Conservation (phyloP, 1,284 basidiomycete species). For the Ganoderma multipileum region DNA sequence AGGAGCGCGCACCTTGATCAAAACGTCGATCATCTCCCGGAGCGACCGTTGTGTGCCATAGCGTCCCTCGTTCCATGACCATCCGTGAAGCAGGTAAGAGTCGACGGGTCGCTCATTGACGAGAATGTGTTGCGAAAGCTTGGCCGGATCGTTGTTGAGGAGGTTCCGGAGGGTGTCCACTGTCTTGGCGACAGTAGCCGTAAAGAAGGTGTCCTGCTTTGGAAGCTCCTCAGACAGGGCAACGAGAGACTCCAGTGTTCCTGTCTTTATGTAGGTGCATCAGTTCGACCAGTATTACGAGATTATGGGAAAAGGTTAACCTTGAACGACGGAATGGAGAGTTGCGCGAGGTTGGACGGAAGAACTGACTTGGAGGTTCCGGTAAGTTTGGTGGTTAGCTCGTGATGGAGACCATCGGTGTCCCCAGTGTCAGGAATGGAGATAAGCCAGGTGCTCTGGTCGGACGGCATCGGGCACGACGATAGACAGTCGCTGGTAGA, state of each 20-base stretch:
- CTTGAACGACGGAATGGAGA: slow-evolving; percentile 82
- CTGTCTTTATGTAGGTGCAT: slow-evolving; percentile 65
- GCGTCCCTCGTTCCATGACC: slow-evolving; percentile 91
- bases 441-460: slow-evolving; percentile 86
- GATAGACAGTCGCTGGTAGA: slow-evolving; percentile 5
- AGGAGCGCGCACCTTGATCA: slow-evolving; percentile 71
- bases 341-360: slow-evolving; percentile 56
- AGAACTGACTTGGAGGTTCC: slow-evolving; percentile 62
- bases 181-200: slow-evolving; percentile 87
- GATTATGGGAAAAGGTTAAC: slow-evolving; percentile 42
- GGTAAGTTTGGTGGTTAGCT: slow-evolving; percentile 49
- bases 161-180: slow-evolving; percentile 94
- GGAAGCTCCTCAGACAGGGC: slow-evolving; percentile 92
- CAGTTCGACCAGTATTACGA: slow-evolving; percentile 2
- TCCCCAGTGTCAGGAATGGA: slow-evolving; percentile 80
- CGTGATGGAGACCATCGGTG: slow-evolving; percentile 70
- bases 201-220: slow-evolving; percentile 92
- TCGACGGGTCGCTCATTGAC: slow-evolving; percentile 88
- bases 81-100: slow-evolving; percentile 78
- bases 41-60: slow-evolving; percentile 85
- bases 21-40: slow-evolving; percentile 80
- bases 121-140: slow-evolving; percentile 83
- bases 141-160: slow-evolving; percentile 87
- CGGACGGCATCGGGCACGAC: slow-evolving; percentile 71
- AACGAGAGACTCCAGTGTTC: slow-evolving; percentile 92